Percentiles rank a stretch among this genome's conserved stretches.
These are phyloP conservation scores for Xylaria multiplex DNA, from an alignment of 2,329 filamentous ascomycete species.

Conservation along the genomic window DNA sequence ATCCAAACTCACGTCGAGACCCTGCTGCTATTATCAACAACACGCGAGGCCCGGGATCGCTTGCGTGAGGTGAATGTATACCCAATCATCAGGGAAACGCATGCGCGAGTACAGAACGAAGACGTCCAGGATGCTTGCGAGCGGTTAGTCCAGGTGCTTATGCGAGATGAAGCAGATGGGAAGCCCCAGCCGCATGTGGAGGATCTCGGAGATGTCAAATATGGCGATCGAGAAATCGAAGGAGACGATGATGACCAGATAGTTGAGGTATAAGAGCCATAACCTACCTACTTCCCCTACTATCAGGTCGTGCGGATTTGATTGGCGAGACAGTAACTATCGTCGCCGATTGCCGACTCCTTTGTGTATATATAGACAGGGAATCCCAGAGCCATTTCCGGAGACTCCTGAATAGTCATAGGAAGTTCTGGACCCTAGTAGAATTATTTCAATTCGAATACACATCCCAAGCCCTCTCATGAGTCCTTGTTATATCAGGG, in stretches of 20 bases:
- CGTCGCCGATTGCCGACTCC: no score
- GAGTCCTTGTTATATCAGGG: no score
- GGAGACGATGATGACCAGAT: conserved; percentile 56
- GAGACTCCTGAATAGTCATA: no score
- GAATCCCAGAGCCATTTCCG: no score
- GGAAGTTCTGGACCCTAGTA: no score
- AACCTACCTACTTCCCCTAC: neutral
- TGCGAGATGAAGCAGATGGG: conserved; percentile 75
- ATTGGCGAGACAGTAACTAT: conserved; percentile 20
- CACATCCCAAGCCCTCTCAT: no score
- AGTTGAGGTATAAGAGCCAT: conserved; percentile 59
- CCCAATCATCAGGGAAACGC: conserved; percentile 86
- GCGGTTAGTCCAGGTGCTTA: conserved; percentile 86
- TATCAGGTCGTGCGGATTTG: conserved; percentile 11
- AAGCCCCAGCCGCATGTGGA: conserved; percentile 54
- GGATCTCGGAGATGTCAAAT: conserved; percentile 51
- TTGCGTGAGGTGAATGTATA: conserved; percentile 85
- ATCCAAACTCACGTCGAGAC: conserved; percentile 91
- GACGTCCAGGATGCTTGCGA: conserved; percentile 86
- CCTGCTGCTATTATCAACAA: conserved; percentile 82
- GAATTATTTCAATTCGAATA: no score
- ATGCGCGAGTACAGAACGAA: conserved; percentile 80
- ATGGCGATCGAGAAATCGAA: conserved; percentile 9
- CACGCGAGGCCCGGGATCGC: conserved; percentile 75
- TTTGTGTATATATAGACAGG: no score